Conservation (phyloP, 2,329 filamentous ascomycete species). For the Trichothecium roseum region DNA sequence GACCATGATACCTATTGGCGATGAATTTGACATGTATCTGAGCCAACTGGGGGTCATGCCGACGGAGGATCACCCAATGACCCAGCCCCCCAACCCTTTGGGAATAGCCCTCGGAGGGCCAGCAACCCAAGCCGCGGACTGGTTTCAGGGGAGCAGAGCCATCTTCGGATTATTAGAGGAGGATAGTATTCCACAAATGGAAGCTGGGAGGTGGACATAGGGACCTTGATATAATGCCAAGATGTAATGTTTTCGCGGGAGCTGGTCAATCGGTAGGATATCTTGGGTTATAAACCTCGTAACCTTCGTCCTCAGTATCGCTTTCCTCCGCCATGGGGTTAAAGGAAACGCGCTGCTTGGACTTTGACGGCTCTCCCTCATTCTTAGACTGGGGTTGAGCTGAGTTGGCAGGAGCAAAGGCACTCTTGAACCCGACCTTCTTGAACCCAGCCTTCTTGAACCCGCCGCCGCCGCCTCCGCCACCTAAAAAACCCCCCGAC, state of each 20-base stretch:
- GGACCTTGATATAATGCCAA: no score
- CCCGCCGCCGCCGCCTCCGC: conserved; percentile 33
- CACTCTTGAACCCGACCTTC: conserved; percentile 74
- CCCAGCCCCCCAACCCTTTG: conserved; percentile 5
- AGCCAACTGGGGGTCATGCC: conserved; percentile 53
- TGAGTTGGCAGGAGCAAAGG: conserved; percentile 47
- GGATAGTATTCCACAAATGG: conserved; percentile 39
- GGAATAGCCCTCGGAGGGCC: conserved; percentile 18
- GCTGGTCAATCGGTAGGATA: conserved; percentile 46
- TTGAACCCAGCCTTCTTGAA: conserved; percentile 67
- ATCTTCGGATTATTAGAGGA: conserved; percentile 57
- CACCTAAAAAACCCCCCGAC: conserved; percentile 15
- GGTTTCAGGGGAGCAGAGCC: conserved; percentile 56
- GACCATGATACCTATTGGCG: conserved; percentile 37
- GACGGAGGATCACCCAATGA: conserved; percentile 18
- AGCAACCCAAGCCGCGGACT: conserved; percentile 46
- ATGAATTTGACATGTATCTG: conserved; percentile 56
- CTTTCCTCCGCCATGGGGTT: conserved; percentile 30
- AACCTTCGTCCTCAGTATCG: conserved; percentile 61
- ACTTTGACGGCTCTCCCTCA: conserved; percentile 25
- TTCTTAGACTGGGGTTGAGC: not conserved
- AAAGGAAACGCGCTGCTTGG: conserved; percentile 10
- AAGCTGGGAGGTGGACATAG: conserved; percentile 20
- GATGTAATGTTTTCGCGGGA: no score
- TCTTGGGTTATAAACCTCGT: conserved; percentile 56